phyloP scores from a whole-genome alignment of 495 filamentous ascomycete species.

The Schizothecium vesticola region DNA sequence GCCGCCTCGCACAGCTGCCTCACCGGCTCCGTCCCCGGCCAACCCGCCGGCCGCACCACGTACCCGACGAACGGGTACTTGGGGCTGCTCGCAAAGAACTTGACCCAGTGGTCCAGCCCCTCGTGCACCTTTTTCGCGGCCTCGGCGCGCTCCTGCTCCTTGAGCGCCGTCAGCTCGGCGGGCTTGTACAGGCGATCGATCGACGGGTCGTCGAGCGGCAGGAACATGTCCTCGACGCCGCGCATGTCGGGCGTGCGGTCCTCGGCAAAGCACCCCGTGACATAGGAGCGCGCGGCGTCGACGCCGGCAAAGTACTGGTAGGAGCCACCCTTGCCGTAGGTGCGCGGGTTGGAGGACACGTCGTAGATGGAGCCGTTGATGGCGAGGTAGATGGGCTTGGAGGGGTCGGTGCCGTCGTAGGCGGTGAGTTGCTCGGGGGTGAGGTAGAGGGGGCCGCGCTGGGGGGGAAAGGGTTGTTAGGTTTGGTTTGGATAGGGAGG shows the following conservation, averaged over 20 bases:
- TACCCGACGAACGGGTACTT: conserved; percentile 71
- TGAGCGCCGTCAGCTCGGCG: conserved; percentile 51
- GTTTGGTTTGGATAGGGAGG: not conserved
- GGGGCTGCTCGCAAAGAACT: conserved; percentile 70
- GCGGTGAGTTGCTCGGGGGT: conserved; percentile 66
- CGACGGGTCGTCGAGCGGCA: conserved; percentile 65
- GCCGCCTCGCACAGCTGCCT: conserved; percentile 43
- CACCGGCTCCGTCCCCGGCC: conserved; percentile 42
- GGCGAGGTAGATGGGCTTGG: conserved; percentile 80
- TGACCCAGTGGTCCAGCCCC: conserved; percentile 59
- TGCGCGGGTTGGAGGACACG: conserved; percentile 64
- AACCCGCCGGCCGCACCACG: conserved; percentile 46
- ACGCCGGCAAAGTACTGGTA: conserved; percentile 84
- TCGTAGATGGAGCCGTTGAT: conserved; percentile 95
- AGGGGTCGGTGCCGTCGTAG: conserved; percentile 73
- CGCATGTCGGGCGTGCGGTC: conserved; percentile 77
- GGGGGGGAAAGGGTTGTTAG: conserved; percentile 2
- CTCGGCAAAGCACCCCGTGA: conserved; percentile 93
- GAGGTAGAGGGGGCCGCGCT: conserved; percentile 47
- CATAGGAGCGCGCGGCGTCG: conserved; percentile 84
- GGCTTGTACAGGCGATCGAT: conserved; percentile 40
- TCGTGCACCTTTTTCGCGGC: conserved; percentile 53
- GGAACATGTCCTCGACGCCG: conserved; percentile 84
- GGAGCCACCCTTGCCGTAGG: conserved; percentile 84
- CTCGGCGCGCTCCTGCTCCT: conserved; percentile 44